Evolutionary conservation across 768 basidiomycete genomes (phyloP).

Genomic region (Pulveroboletus frians): DNA sequence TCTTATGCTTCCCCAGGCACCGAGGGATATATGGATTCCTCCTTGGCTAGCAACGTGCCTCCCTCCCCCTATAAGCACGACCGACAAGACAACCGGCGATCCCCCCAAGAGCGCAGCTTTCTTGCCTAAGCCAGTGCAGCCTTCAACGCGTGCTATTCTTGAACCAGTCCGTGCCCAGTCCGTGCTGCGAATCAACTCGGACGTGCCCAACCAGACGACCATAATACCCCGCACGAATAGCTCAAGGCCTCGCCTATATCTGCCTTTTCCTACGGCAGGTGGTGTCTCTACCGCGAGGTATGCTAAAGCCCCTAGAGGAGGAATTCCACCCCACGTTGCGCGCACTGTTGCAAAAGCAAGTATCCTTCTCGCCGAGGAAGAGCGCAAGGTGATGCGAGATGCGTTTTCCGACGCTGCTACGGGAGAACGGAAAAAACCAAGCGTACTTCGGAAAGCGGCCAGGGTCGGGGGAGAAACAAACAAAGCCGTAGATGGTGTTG

Average conservation of each 20-base stretch:
- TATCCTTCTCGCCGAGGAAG: slow-evolving; percentile 22
- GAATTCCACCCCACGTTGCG: slow-evolving; percentile 29
- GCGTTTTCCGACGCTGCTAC: slow-evolving; percentile 2
- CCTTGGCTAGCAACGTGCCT: slow-evolving; percentile 7
- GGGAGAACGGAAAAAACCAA: slow-evolving; percentile 19
- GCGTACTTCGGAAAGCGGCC: slow-evolving; percentile 18
- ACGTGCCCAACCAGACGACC: neutral
- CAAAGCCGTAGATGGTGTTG: neutral
- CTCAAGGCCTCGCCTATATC: slow-evolving; percentile 3
- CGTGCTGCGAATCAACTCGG: neutral
- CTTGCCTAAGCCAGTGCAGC: neutral
- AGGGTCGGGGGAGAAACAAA: neutral
- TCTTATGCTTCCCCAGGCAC: slow-evolving; percentile 8
- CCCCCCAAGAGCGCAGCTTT: neutral
- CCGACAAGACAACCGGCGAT: neutral
- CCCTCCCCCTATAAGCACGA: neutral
- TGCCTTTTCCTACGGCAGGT: neutral
- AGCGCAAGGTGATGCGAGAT: slow-evolving; percentile 18
- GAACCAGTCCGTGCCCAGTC: slow-evolving; percentile 2
- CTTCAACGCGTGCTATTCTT: neutral
- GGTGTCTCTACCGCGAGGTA: neutral
- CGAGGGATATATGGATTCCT: neutral
- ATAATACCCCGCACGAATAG: neutral
- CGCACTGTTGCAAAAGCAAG: slow-evolving; percentile 28
- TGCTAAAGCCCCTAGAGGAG: slow-evolving; percentile 24